Conservation (phyloP, 2,329 filamentous ascomycete species). For the Geosmithia putterillii region DNA sequence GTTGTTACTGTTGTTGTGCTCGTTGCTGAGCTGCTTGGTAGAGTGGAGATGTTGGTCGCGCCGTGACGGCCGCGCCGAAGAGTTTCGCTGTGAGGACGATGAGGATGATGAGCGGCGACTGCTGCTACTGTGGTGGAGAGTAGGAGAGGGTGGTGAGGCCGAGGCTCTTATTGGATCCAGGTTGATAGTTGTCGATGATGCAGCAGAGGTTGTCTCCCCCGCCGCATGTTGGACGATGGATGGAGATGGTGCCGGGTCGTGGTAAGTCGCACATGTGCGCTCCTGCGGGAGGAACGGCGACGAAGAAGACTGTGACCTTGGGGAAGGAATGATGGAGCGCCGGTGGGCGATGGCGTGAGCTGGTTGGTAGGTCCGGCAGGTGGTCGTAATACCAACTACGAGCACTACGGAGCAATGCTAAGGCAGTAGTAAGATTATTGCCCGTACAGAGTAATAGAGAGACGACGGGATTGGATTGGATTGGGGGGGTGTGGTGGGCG, state of each 20-base stretch:
- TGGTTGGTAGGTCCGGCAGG: too few species aligned
- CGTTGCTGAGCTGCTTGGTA: conserved; percentile 3
- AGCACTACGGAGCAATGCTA: too few species aligned
- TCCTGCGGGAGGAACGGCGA: not conserved
- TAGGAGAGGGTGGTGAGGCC: conserved; percentile 1
- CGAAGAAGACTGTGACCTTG: not conserved
- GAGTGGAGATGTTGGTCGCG: conserved; percentile 38
- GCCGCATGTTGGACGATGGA: conserved; percentile 36
- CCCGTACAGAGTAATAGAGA: too few species aligned
- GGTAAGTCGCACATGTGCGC: not conserved
- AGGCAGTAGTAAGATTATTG: too few species aligned
- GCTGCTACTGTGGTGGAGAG: not conserved
- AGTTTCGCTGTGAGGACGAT: not conserved
- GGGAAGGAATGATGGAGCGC: not conserved
- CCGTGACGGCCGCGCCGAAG: conserved; percentile 25
- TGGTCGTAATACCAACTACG: too few species aligned
- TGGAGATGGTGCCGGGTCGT: not conserved
- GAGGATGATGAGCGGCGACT: too few species aligned
- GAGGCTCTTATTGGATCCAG: conserved; percentile 42
- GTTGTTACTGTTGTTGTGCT: too few species aligned
- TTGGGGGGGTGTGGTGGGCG: not conserved
- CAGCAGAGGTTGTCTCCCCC: conserved; percentile 43
- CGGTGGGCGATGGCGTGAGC: not conserved
- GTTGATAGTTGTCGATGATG: conserved; percentile 32
- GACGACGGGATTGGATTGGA: not conserved